Conservation (phyloP, 2,329 filamentous ascomycete species). For the Geosmithia flava region DNA sequence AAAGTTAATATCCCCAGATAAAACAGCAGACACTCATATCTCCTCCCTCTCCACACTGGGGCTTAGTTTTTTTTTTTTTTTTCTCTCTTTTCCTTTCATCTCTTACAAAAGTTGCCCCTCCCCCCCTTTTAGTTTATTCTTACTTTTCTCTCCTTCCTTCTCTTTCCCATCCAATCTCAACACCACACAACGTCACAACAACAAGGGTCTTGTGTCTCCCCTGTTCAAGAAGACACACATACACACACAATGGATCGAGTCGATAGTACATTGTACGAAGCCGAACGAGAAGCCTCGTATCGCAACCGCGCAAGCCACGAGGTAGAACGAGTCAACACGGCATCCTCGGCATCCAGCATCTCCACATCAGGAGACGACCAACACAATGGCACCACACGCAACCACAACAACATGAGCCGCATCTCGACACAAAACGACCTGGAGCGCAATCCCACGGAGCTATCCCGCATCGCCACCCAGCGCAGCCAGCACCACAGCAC, state of each 20-base stretch:
- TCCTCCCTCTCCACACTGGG: too few species aligned
- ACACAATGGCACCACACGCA: slow-evolving; percentile 7
- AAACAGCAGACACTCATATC: too few species aligned
- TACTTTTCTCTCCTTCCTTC: not conserved
- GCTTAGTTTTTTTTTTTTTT: not conserved
- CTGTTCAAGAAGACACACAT: too few species aligned
- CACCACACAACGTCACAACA: too few species aligned
- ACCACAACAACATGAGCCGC: slow-evolving; percentile 41
- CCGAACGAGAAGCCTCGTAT: slow-evolving; percentile 41
- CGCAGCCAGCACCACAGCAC: slow-evolving; percentile 59
- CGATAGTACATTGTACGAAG: slow-evolving; percentile 38
- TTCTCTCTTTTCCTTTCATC: not conserved
- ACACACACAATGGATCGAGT: slow-evolving; percentile 29
- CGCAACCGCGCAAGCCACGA: slow-evolving; percentile 31
- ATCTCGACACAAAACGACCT: slow-evolving; percentile 55
- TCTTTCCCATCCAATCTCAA: too few species aligned
- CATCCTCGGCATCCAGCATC: slow-evolving; percentile 36
- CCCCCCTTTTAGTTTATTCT: not conserved
- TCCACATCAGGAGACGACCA: slow-evolving; percentile 10
- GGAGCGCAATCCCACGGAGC: slow-evolving; percentile 55
- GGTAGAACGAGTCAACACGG: slow-evolving; percentile 48
- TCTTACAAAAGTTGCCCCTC: not conserved
- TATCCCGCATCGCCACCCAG: slow-evolving; percentile 60
- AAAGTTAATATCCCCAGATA: too few species aligned
- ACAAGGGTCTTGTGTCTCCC: too few species aligned